Percentiles rank a stretch among this genome's conserved stretches.
phyloP scores from a whole-genome alignment of 2,329 filamentous ascomycete genomes.

The Metarhizium anisopliae region DNA sequence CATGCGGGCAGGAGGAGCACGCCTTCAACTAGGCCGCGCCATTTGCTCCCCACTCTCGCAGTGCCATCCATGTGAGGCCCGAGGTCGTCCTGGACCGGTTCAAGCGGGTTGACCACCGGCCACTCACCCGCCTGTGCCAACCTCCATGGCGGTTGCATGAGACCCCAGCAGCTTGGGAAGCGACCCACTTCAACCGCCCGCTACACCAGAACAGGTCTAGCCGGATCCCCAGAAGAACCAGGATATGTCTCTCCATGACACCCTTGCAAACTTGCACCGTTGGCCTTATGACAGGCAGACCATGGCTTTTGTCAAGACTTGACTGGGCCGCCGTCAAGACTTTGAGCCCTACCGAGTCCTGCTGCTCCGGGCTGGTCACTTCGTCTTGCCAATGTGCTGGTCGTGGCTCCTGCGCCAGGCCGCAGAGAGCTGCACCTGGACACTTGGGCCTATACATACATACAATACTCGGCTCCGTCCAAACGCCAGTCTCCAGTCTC shows the following conservation, averaged over 20 bases:
- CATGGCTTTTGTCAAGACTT: background rate
- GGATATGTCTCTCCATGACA: slow-evolving; percentile 1
- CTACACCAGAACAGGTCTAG: slow-evolving; percentile 5
- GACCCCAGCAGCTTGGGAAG: background rate
- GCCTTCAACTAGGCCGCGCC: background rate
- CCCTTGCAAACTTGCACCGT: too few relatives aligned
- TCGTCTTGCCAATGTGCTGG: too few relatives aligned
- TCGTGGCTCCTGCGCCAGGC: too few relatives aligned
- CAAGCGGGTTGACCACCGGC: background rate
- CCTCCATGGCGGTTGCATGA: background rate
- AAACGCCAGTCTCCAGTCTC: background rate
- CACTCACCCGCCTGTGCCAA: background rate
- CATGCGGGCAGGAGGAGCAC: too few relatives aligned
- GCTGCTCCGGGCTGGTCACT: too few relatives aligned
- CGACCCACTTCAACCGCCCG: background rate
- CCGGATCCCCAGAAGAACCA: slow-evolving; percentile 1
- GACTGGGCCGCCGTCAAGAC: too few relatives aligned
- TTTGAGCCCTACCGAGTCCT: too few relatives aligned
- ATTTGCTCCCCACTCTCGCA: background rate
- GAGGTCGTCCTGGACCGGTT: background rate
- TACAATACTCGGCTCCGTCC: background rate
- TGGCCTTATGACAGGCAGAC: background rate
- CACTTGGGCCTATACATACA: too few relatives aligned
- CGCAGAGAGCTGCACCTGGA: too few relatives aligned
- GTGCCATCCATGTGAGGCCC: background rate